Percentiles rank a stretch among this genome's conserved stretches.
Conservation (phyloP, 1,284 basidiomycete genomes). For the Austropuccinia psidii region DNA sequence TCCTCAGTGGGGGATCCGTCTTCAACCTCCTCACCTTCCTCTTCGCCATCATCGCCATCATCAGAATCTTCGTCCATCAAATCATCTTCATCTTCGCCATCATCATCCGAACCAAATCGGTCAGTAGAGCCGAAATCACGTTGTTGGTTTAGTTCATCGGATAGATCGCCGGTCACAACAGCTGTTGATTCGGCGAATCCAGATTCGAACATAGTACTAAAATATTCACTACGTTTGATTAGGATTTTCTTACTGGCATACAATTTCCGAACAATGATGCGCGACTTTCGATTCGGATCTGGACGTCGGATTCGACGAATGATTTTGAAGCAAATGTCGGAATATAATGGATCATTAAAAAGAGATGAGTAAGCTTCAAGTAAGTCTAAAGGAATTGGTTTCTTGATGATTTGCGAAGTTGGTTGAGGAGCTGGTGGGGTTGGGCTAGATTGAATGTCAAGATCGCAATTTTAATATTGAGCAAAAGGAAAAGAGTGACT, state of each 20-base stretch:
- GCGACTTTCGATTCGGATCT: background rate
- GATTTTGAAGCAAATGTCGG: conserved; percentile 44
- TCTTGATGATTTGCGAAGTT: conserved; percentile 35
- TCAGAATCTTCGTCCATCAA: conserved; percentile 34
- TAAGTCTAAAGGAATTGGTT: conserved; percentile 43
- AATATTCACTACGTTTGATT: conserved; percentile 47
- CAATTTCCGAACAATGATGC: conserved; percentile 41
- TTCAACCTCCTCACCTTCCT: background rate
- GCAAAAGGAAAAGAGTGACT: conserved; percentile 27
- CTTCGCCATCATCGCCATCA: conserved; percentile 18
- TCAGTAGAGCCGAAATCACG: background rate
- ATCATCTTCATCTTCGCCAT: conserved; percentile 12
- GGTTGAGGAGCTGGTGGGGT: conserved; percentile 14
- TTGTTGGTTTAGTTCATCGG: background rate
- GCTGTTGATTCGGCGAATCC: conserved; percentile 42
- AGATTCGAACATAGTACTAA: conserved; percentile 45
- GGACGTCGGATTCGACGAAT: conserved; percentile 26
- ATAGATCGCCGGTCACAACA: background rate
- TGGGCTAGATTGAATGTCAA: background rate
- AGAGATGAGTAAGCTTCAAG: conserved; percentile 43
- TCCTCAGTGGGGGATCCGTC: background rate
- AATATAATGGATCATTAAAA: conserved; percentile 45
- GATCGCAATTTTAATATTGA: background rate
- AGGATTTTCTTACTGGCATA: conserved; percentile 50
- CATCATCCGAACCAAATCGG: background rate